Base-by-base conservation (phyloP, 2,329 filamentous ascomycete genomes). In the Fusarium protoensiforme region DNA sequence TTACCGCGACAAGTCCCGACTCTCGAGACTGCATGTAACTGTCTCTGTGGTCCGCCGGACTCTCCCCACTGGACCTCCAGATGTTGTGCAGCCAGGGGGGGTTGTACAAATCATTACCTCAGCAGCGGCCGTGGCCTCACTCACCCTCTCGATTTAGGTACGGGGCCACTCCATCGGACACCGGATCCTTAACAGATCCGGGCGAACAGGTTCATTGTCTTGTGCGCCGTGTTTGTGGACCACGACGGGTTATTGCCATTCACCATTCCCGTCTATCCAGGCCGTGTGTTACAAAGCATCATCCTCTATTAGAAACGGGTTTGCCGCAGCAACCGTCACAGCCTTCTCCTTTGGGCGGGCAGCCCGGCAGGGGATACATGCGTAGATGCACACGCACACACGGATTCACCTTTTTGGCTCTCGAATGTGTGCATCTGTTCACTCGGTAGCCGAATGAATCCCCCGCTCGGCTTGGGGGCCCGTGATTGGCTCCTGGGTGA, bases 81-180 rank as follows among this genome's bases (percentile, higher is more conserved):
- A 60, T 61, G 63, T 36, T 65, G 70, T 68, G 73, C 71, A 61
- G 58, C 36, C 33, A 33, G 18, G 29, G 38, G n/a, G 39, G 36
- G 53, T 18, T 73, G 59, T 63, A 69, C 67, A 67, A 72, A 65
- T 63, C 67, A 70, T 77, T 76, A 70, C 69, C 71, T 77, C 71
- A 77, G 69, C 68, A 58, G 29, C 22, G 27, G 31, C 65, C 35
- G 36, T 22, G 36, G 36, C 65, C 38, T 65, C 51, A 56, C 38
- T 65, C 51, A 56, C 43, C 3, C 41, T 59, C 36, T 66, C 60
- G 38, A 63, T 61, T 61, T 53, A 51, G 64, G 57, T 59, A 48
- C 60, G 38, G 29, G 51, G 29, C 33, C 24, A 41, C 48, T 62
- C 67, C 48, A 57, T 64, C 51, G 54, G 65, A 59, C 57, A 60